phyloP scores from a whole-genome alignment of 1,284 basidiomycete species.

The Malassezia brasiliensis region DNA sequence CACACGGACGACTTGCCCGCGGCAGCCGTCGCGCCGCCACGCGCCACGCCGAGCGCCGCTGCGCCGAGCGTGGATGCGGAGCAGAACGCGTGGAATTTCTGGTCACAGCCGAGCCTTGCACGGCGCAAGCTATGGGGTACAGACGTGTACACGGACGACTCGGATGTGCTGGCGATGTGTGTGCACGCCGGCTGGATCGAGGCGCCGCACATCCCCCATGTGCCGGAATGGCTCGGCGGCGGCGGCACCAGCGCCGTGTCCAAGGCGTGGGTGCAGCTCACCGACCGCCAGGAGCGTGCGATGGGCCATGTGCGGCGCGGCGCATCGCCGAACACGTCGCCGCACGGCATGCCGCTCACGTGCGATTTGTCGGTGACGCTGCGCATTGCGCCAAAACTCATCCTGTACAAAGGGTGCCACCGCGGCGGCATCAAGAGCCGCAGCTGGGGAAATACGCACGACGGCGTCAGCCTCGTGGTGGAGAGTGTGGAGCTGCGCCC shows the following conservation, averaged over 20 bases:
- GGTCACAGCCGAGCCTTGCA: constrained; percentile 29
- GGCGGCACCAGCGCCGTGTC: constrained; percentile 22
- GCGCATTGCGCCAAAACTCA: constrained; percentile 52
- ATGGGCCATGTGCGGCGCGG: constrained; percentile 1
- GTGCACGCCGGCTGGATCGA: constrained; percentile 54
- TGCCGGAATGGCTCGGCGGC: constrained; percentile 17
- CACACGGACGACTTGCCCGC: not conserved
- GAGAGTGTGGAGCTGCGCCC: constrained; percentile 51
- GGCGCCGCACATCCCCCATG: constrained; percentile 38
- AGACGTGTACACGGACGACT: constrained; percentile 58
- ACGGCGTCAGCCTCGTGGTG: constrained; percentile 54
- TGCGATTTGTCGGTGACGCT: constrained; percentile 51
- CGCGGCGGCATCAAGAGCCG: constrained; percentile 52
- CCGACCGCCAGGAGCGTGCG: constrained; percentile 4
- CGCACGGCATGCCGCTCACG: constrained; percentile 4
- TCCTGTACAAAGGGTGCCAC: constrained; percentile 53
- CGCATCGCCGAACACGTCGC: not conserved
- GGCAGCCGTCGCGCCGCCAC: not conserved
- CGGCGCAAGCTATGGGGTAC: constrained; percentile 54
- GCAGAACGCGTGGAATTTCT: constrained; percentile 31
- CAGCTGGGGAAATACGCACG: constrained; percentile 56
- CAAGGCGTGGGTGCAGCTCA: constrained; percentile 27
- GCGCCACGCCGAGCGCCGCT: not conserved
- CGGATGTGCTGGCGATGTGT: constrained; percentile 53
- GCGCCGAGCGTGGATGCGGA: not conserved